phyloP scores from a whole-genome alignment of 1,139 yeast species.

The Chernovozyma aurita region DNA sequence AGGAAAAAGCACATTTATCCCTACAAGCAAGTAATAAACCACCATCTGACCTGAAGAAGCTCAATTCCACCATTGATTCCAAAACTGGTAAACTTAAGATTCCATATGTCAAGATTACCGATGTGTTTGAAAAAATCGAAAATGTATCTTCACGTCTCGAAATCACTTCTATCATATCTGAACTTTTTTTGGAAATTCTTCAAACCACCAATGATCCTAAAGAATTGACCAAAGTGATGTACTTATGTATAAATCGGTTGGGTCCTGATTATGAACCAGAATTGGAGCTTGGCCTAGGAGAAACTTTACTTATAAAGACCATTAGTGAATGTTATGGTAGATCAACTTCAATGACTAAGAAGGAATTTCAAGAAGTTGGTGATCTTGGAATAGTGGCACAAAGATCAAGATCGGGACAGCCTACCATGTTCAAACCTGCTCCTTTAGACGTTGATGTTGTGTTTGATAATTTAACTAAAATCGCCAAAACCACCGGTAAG shows the following conservation, averaged over 20 bases:
- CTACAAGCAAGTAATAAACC: not conserved
- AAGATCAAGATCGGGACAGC: constrained; percentile 76
- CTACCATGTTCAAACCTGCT: constrained; percentile 90
- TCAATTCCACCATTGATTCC: too few relatives aligned
- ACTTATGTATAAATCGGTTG: constrained; percentile 77
- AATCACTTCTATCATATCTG: constrained; percentile 69
- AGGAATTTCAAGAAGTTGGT: constrained; percentile 74
- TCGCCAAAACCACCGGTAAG: constrained; percentile 78
- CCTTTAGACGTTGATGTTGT: constrained; percentile 72
- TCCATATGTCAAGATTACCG: constrained; percentile 61
- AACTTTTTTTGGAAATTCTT: constrained; percentile 63
- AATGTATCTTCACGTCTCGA: constrained; percentile 76
- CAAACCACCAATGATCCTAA: constrained; percentile 44
- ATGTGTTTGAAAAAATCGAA: constrained; percentile 73
- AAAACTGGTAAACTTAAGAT: constrained; percentile 22
- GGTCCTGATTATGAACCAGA: constrained; percentile 96
- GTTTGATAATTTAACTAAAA: constrained; percentile 66
- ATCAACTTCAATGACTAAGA: constrained; percentile 61
- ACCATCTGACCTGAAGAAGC: too few relatives aligned
- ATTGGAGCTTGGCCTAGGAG: constrained; percentile 89
- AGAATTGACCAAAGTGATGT: constrained; percentile 66
- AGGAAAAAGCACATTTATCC: too few relatives aligned
- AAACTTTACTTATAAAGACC: constrained; percentile 80
- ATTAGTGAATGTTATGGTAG: constrained; percentile 89
- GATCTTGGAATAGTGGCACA: constrained; percentile 91